phyloP scores from a whole-genome alignment of 768 basidiomycete species.

The Rhodosporidiobolus odoratus region DNA sequence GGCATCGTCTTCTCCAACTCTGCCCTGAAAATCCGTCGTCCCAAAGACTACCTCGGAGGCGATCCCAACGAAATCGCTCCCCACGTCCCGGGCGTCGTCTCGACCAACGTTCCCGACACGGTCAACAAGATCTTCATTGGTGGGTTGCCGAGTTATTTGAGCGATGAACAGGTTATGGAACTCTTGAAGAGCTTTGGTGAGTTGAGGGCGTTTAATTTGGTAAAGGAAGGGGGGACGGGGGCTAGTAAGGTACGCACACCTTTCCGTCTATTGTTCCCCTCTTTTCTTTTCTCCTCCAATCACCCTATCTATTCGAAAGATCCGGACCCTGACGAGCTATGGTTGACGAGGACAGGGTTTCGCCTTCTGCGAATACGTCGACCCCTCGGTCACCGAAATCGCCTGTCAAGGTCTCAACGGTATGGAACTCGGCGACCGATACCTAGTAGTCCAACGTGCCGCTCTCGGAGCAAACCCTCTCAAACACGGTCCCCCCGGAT shows the following conservation, averaged over 20 bases:
- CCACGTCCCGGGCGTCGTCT: slow-evolving; percentile 91
- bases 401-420: slow-evolving; percentile 94
- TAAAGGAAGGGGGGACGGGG: slow-evolving; percentile 85
- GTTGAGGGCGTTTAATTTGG: slow-evolving; percentile 93
- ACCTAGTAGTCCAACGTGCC: slow-evolving; percentile 91
- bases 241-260: slow-evolving; percentile 65
- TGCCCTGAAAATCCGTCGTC: slow-evolving; percentile 94
- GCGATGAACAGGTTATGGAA: slow-evolving; percentile 98
- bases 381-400: slow-evolving; percentile 79
- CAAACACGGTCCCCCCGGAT: slow-evolving; percentile 50
- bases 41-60: slow-evolving; percentile 88
- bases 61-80: slow-evolving; percentile 59
- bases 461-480: slow-evolving; percentile 61
- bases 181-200: slow-evolving; percentile 95
- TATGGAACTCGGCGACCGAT: slow-evolving; percentile 95
- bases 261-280: background rate
- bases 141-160: slow-evolving; percentile 87
- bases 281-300: background rate
- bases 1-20: slow-evolving; percentile 92
- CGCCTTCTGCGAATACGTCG: slow-evolving; percentile 98
- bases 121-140: slow-evolving; percentile 98
- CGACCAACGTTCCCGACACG: slow-evolving; percentile 91
- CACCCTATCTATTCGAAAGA: background rate
- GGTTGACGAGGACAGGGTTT: too few relatives aligned
- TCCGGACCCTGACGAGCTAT: background rate